Base-by-base conservation (phyloP, 106 monocot species). In the Allium fistulosum region DNA sequence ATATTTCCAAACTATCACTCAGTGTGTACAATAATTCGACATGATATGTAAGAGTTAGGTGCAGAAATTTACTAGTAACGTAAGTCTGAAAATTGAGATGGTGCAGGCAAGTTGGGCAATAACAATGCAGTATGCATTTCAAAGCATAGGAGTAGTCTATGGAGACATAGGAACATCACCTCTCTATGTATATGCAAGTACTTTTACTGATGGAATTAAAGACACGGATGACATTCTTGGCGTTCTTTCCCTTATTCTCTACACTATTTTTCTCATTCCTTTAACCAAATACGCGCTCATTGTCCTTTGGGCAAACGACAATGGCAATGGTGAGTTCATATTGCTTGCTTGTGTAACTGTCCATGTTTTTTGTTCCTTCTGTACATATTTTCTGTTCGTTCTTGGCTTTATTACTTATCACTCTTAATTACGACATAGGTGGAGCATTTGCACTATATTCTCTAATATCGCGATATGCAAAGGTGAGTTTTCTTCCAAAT, bases 361-460 rank as follows among this genome's bases (percentile, higher is more conserved):
- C 5, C 5, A 4, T 37, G 2, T 37, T 37, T 37, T 37, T 37
- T 37, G 2, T 1, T 37, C 10, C 46, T 16, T 14, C 10, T 27
- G 9, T 10, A 12, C 13, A 12, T 46, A 15, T 17, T 12, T 5
- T 37, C 1, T 2, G 37, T 37, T 37, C 37, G 1, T 46, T 1
- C 11, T 46, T 14, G 11, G 1, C 14, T 46, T 10, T 15, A 5
- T 27, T 2, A 52, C 12, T 15, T 53, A 27, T 67, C 7, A 53
- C 15, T 51, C 18, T 28, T 10, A 53, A 53, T 49, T 50, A 48
- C 37, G 8, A 14, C 84, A 70, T 70, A 92, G 93, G 94, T 17
- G 94, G 94, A 1, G 87, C 90, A 45, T 94, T 94, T 66, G 94
- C 94, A 7, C 63, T 94, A 17, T 94, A 94, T 62, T 90, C 94